A percentile compares a stretch with the other conserved stretches of the same genome.
phyloP scores from a whole-genome alignment of 106 monocot species.

The Dendrobium chrysotoxum region DNA sequence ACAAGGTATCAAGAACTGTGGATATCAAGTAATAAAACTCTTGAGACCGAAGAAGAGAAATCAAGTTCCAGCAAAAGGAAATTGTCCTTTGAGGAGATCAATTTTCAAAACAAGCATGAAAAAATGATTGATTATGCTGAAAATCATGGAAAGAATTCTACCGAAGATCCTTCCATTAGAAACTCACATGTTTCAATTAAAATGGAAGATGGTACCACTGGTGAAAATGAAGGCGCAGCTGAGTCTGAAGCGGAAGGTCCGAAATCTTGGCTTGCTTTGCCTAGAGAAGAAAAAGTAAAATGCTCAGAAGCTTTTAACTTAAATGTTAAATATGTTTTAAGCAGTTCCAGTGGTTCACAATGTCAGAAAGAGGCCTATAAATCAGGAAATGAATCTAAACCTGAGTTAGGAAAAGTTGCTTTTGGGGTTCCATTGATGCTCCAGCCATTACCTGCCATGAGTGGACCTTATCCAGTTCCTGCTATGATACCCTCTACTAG shows the following conservation, averaged over 20 bases:
- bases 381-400: constrained; percentile 23
- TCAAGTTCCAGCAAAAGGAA: constrained; percentile 46
- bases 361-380: constrained; percentile 16
- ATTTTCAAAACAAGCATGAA: constrained; percentile 49
- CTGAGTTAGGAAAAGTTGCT: constrained; percentile 25
- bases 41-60: constrained; percentile 35
- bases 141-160: constrained; percentile 17
- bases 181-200: constrained; percentile 38
- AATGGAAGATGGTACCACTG: constrained; percentile 49
- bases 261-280: constrained; percentile 48
- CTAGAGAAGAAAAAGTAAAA: constrained; percentile 33
- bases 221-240: constrained; percentile 64
- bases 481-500: constrained; percentile 18
- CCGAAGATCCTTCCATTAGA: constrained; percentile 23
- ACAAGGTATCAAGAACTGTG: constrained; percentile 36
- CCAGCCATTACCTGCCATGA: constrained; percentile 29
- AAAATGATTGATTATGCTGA: constrained; percentile 19
- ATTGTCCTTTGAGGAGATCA: constrained; percentile 45
- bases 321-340: constrained; percentile 23
- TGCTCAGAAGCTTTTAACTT: constrained; percentile 21
- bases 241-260: constrained; percentile 80
- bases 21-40: constrained; percentile 31
- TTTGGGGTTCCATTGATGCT: constrained; percentile 45
- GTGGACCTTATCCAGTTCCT: constrained; percentile 25
- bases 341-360: constrained; percentile 22